Percentiles rank a stretch among this genome's conserved stretches.
These are phyloP conservation scores for Aureobasidium pullulans DNA, from an alignment of 2,329 filamentous ascomycete species.

Conservation along the genomic window DNA sequence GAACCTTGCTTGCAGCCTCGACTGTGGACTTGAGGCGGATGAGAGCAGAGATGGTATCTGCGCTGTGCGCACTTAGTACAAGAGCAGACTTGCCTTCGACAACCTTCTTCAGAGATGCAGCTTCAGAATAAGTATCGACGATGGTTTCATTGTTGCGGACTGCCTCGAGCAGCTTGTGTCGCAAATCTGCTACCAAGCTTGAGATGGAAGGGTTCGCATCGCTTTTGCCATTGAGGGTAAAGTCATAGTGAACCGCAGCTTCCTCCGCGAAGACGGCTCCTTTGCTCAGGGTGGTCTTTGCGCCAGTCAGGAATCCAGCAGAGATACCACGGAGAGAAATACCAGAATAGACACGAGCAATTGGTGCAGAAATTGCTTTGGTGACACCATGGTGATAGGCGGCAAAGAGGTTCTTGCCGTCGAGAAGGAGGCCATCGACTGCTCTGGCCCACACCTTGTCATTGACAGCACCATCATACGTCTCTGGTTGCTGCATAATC, in stretches of 20 bases:
- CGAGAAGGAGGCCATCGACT: constrained; percentile 37
- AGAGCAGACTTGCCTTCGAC: constrained; percentile 48
- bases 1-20: constrained; percentile 35
- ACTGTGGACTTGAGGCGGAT: constrained; percentile 53
- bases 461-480: constrained; percentile 45
- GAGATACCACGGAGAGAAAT: constrained; percentile 30
- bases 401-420: constrained; percentile 31
- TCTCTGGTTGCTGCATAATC: constrained; percentile 50
- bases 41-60: constrained; percentile 54
- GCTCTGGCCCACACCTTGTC: constrained; percentile 48
- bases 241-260: constrained; percentile 41
- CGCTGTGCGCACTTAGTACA: constrained; percentile 53
- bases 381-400: constrained; percentile 34
- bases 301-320: constrained; percentile 29
- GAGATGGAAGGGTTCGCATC: constrained; percentile 46
- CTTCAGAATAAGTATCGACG: constrained; percentile 37
- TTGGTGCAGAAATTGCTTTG: constrained; percentile 31
- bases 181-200: constrained; percentile 45
- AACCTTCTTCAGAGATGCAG: constrained; percentile 47
- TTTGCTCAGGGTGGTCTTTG: constrained; percentile 27
- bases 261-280: constrained; percentile 33
- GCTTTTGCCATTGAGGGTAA: constrained; percentile 42
- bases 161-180: constrained; percentile 49
- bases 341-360: constrained; percentile 18
- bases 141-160: constrained; percentile 32